Conservation (phyloP, 176 grass and related monocot species). For the Stipa capillata region DNA sequence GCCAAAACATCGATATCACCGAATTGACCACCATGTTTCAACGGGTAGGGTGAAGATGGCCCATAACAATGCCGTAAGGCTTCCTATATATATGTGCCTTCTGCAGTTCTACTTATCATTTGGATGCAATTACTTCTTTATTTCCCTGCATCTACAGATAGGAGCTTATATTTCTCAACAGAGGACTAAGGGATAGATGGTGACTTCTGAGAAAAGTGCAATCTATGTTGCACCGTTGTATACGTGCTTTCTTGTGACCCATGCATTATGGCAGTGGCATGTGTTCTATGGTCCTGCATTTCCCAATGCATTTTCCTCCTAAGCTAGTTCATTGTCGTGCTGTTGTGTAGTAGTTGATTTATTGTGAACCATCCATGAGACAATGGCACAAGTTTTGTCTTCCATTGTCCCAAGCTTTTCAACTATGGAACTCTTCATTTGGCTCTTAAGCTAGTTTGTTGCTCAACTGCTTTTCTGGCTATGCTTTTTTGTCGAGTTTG, state of each 20-base stretch:
- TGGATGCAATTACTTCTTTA: neutral
- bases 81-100: neutral
- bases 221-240: neutral
- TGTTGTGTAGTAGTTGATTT: neutral
- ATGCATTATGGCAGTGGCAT: slow-evolving; percentile 29
- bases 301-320: neutral
- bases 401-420: neutral
- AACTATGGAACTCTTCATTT: neutral
- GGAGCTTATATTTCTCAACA: neutral
- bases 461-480: neutral
- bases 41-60: neutral
- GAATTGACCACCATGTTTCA: neutral
- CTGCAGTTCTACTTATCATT: neutral
- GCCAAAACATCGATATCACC: neutral
- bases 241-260: slow-evolving; percentile 10
- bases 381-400: neutral
- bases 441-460: neutral
- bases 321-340: neutral
- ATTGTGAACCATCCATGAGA: slow-evolving; percentile 1
- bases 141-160: neutral
- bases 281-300: neutral
- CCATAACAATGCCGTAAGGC: neutral
- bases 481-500: no score
- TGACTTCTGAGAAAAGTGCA: neutral
- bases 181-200: neutral